Percentiles rank a stretch among this genome's conserved stretches.
phyloP scores from a whole-genome alignment of 768 basidiomycete genomes.

The Tylopilus sp. region DNA sequence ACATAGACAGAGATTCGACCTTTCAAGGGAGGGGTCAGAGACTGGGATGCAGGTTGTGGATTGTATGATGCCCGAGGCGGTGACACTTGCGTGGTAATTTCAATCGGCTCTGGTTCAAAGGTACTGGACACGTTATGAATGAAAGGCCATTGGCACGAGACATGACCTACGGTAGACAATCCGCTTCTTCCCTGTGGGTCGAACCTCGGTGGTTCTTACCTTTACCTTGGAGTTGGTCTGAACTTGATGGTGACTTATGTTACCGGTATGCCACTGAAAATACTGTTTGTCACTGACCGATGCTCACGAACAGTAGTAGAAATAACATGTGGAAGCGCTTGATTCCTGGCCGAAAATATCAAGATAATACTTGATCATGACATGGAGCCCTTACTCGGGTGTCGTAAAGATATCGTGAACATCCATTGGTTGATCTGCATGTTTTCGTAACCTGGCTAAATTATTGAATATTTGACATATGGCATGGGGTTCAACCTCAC shows the following conservation, averaged over 20 bases:
- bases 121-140: slow-evolving; percentile 6
- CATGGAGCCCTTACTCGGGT: not conserved
- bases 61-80: slow-evolving; percentile 19
- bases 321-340: not conserved
- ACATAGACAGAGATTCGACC: slow-evolving; percentile 42
- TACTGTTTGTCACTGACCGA: slow-evolving; percentile 6
- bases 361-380: not conserved
- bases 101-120: slow-evolving; percentile 11
- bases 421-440: not conserved
- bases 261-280: not conserved
- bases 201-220: not conserved
- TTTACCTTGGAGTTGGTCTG: not conserved
- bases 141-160: not conserved
- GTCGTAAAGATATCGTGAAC: slow-evolving; percentile 6
- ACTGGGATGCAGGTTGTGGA: slow-evolving; percentile 4
- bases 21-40: not conserved
- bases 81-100: not conserved
- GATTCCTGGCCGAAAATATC: slow-evolving; percentile 1
- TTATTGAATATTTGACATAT: not conserved
- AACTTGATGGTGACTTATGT: slow-evolving; percentile 4
- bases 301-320: slow-evolving; percentile 1
- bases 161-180: slow-evolving; percentile 18
- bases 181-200: slow-evolving; percentile 11
- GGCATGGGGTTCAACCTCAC: slow-evolving; percentile 9
- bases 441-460: slow-evolving; percentile 8